Conservation (phyloP, 2,329 filamentous ascomycete species). For the Fusarium proliferatum region DNA sequence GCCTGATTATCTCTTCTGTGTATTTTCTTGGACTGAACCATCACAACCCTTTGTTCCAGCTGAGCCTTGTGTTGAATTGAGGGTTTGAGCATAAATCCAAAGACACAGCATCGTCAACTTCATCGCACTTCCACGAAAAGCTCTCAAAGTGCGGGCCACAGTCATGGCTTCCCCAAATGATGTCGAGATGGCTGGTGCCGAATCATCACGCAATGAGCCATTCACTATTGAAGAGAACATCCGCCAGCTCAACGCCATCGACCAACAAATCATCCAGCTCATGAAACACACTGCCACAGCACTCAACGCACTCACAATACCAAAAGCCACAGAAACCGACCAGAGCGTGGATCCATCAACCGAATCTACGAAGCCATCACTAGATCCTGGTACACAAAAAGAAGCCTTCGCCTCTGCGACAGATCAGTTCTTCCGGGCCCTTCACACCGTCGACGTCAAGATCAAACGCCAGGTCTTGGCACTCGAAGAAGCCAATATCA, state of each 20-base stretch:
- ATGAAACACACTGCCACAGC: slow-evolving; percentile 59
- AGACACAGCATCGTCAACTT: neutral
- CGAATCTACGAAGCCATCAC: slow-evolving; percentile 40
- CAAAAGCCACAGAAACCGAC: slow-evolving; percentile 19
- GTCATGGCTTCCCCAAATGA: slow-evolving; percentile 50
- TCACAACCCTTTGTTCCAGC: neutral
- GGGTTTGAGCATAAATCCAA: neutral
- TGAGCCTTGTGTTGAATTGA: neutral
- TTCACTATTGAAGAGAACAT: slow-evolving; percentile 83
- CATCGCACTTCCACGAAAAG: neutral
- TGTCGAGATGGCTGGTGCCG: slow-evolving; percentile 46
- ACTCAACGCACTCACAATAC: slow-evolving; percentile 58
- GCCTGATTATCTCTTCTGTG: too few species aligned
- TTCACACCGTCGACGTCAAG: slow-evolving; percentile 79
- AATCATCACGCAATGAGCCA: slow-evolving; percentile 53
- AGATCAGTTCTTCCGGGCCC: slow-evolving; percentile 75
- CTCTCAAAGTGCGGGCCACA: neutral
- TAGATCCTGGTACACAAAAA: slow-evolving; percentile 63
- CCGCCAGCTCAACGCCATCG: slow-evolving; percentile 81
- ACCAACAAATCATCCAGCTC: slow-evolving; percentile 64
- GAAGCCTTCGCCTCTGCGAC: slow-evolving; percentile 68
- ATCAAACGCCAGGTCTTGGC: slow-evolving; percentile 76
- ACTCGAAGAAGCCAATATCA: slow-evolving; percentile 83
- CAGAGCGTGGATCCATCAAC: slow-evolving; percentile 18
- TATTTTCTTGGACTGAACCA: neutral